Evolutionary conservation across 805 yeast species (phyloP).

Genomic region (Wickerhamiella brachini): DNA sequence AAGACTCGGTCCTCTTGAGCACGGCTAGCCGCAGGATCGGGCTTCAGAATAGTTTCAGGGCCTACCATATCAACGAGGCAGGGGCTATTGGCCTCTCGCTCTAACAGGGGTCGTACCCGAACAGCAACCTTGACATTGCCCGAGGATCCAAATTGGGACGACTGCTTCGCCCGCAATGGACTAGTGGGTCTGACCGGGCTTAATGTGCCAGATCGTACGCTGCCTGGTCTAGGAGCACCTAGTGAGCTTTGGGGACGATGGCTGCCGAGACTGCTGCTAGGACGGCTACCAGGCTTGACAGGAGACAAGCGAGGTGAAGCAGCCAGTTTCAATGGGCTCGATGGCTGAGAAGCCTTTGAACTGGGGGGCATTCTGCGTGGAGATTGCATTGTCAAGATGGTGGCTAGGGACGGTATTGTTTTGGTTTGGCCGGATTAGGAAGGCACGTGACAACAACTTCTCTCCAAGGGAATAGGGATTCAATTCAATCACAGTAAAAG

Average conservation of each 20-base stretch:
- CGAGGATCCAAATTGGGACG: background rate
- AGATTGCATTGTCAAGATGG: background rate
- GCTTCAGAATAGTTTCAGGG: conserved; percentile 13
- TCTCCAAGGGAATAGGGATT: too few species aligned
- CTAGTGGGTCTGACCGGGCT: background rate
- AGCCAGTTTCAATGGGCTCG: background rate
- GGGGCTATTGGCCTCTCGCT: conserved; percentile 12
- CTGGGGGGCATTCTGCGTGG: background rate
- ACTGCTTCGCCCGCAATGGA: background rate
- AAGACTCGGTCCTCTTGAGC: conserved; percentile 27
- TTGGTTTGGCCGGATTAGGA: background rate
- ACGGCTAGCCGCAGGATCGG: conserved; percentile 3
- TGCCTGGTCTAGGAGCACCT: background rate
- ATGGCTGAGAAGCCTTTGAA: background rate
- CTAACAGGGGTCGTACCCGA: conserved; percentile 26
- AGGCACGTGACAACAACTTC: background rate
- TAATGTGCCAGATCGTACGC: background rate
- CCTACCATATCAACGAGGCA: conserved; percentile 12
- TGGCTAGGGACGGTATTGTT: background rate
- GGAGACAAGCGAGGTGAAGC: background rate
- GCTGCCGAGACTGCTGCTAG: background rate
- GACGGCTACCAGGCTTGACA: background rate
- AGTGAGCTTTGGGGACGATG: background rate
- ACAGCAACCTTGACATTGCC: conserved; percentile 29
- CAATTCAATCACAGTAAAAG: too few species aligned